phyloP scores from a whole-genome alignment of 257 asterid species.

The Nicotiana paniculata region DNA sequence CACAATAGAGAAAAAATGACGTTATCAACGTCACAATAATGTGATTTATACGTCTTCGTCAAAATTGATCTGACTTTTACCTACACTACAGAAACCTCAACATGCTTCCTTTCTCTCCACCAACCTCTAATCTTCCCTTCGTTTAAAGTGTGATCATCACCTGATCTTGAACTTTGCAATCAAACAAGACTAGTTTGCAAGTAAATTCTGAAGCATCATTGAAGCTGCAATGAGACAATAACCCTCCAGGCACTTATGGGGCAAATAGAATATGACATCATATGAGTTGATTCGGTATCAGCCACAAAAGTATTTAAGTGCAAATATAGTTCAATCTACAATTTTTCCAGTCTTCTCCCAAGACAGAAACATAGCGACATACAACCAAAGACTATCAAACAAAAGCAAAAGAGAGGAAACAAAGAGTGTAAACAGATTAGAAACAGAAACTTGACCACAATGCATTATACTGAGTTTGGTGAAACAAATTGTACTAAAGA shows the following conservation, averaged over 20 bases:
- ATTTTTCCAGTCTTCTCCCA: background rate
- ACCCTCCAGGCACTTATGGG: background rate
- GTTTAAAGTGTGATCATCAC: background rate
- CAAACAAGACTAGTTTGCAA: background rate
- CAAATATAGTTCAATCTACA: background rate
- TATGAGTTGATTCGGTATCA: background rate
- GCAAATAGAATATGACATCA: background rate
- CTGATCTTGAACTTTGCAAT: background rate
- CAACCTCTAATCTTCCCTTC: background rate
- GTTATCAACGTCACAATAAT: background rate
- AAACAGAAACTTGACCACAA: background rate
- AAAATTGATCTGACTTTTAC: background rate
- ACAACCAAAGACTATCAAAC: background rate
- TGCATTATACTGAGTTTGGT: background rate
- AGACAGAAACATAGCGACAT: background rate
- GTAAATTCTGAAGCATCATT: background rate
- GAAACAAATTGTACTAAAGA: background rate
- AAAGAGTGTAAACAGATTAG: background rate
- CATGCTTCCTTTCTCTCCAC: background rate
- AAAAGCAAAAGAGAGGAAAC: background rate
- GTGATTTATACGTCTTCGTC: background rate
- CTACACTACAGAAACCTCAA: background rate
- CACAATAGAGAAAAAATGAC: background rate
- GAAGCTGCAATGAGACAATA: background rate
- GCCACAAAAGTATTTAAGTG: background rate